Percentiles rank a stretch among this genome's conserved stretches.
Evolutionary conservation across 495 filamentous ascomycete species (phyloP).

Genomic region (Hyaloscypha variabilis): DNA sequence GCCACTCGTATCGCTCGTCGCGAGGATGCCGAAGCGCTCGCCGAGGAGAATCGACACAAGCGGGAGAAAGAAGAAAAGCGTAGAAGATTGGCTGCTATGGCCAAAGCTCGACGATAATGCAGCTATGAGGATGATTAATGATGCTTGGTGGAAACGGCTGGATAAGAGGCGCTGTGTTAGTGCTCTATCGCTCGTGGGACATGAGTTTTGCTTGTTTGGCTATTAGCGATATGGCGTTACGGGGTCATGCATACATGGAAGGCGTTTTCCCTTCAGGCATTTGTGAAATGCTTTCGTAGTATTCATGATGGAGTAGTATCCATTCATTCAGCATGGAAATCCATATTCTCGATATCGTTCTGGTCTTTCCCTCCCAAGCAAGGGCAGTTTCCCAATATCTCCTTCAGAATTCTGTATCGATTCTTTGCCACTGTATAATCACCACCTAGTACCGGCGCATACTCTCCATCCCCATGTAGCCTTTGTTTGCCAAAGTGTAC

Average conservation of each 20-base stretch:
- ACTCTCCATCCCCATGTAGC: too few species aligned
- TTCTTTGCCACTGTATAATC: too few species aligned
- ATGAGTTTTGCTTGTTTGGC: background rate
- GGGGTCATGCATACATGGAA: slow-evolving; percentile 27
- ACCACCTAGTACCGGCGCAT: too few species aligned
- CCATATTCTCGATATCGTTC: background rate
- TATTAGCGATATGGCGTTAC: slow-evolving; percentile 30
- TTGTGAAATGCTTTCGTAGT: slow-evolving; percentile 9
- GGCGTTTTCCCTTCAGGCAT: slow-evolving; percentile 21
- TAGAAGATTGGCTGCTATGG: slow-evolving; percentile 30
- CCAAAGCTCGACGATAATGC: slow-evolving; percentile 26
- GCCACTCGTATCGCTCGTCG: slow-evolving; percentile 48
- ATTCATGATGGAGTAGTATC: background rate
- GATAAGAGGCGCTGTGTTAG: background rate
- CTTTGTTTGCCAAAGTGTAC: too few species aligned
- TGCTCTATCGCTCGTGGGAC: background rate
- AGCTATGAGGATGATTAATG: background rate
- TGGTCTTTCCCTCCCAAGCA: background rate
- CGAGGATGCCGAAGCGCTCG: slow-evolving; percentile 49
- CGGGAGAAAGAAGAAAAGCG: slow-evolving; percentile 35
- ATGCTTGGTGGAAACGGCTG: background rate
- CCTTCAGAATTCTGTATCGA: background rate
- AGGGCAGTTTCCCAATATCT: background rate
- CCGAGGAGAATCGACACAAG: slow-evolving; percentile 42
- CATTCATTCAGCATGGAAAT: background rate